Percentiles rank a stretch among this genome's conserved stretches.
Conservation (phyloP, 2,329 filamentous ascomycete species). For the Cercospora berteroae region DNA sequence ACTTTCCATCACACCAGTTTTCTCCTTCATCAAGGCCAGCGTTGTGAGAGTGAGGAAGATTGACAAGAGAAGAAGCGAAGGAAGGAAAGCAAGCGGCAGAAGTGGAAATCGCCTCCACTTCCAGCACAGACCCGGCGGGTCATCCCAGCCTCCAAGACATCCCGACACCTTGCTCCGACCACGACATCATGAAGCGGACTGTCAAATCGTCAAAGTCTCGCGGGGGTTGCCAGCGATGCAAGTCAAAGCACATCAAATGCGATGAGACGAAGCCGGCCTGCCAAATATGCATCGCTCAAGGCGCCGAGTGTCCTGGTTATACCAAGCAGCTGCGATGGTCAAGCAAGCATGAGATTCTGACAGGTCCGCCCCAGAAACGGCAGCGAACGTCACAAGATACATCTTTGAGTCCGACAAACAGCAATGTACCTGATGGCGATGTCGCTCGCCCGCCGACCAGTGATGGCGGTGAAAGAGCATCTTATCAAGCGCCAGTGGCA, state of each 20-base stretch:
- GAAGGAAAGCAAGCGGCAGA: not conserved
- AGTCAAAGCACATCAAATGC: slow-evolving; percentile 40
- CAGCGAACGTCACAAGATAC: slow-evolving; percentile 5
- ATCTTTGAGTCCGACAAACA: not conserved
- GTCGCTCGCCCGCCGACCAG: not conserved
- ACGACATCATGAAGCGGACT: slow-evolving; percentile 10
- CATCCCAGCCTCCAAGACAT: not conserved
- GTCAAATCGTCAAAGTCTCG: slow-evolving; percentile 33
- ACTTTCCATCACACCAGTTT: not conserved
- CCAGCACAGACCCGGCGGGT: slow-evolving; percentile 1
- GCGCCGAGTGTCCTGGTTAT: slow-evolving; percentile 48
- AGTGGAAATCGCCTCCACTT: not conserved
- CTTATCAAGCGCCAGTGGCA: not conserved
- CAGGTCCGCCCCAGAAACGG: slow-evolving; percentile 28
- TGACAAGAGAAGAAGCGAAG: not conserved
- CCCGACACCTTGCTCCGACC: not conserved
- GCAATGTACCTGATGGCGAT: not conserved
- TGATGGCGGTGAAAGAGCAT: not conserved
- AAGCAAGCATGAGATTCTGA: slow-evolving; percentile 50
- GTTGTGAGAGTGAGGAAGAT: not conserved
- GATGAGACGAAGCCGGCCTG: slow-evolving; percentile 44
- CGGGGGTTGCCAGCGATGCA: slow-evolving; percentile 34
- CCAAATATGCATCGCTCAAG: slow-evolving; percentile 45
- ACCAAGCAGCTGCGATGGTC: slow-evolving; percentile 50
- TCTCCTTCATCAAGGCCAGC: not conserved